A percentile compares a stretch with the other conserved stretches of the same genome.
phyloP scores from a whole-genome alignment of 163 green algal species.

The Chloromonas sp. region DNA sequence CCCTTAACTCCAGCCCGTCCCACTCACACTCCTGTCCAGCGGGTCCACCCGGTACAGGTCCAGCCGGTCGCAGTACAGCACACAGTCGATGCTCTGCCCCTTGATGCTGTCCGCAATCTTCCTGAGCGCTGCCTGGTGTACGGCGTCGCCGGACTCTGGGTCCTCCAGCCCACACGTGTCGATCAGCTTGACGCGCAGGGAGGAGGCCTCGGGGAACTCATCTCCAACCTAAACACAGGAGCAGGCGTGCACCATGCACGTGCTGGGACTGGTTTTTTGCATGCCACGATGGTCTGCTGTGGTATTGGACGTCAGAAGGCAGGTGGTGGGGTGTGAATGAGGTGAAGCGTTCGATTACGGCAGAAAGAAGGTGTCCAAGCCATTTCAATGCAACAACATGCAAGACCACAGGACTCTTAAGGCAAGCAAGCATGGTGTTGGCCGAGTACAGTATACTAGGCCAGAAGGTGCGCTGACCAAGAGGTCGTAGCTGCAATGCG shows the following conservation, averaged over 20 bases:
- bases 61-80: slow-evolving; percentile 45
- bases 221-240: not conserved
- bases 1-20: no score
- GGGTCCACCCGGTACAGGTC: slow-evolving; percentile 56
- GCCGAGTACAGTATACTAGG: no score
- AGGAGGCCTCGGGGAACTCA: slow-evolving; percentile 21
- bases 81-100: slow-evolving; percentile 61
- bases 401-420: no score
- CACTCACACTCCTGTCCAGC: slow-evolving; percentile 43
- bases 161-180: slow-evolving; percentile 57
- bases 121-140: slow-evolving; percentile 37
- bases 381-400: no score
- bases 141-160: slow-evolving; percentile 44
- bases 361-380: no score
- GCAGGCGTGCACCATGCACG: not conserved
- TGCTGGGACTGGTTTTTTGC: not conserved
- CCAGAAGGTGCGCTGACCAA: no score
- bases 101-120: slow-evolving; percentile 72
- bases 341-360: not conserved
- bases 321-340: not conserved
- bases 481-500: no score
- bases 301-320: not conserved
- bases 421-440: no score
- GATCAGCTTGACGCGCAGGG: slow-evolving; percentile 45
- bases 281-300: not conserved